Percentiles rank a stretch among this genome's conserved stretches.
Evolutionary conservation across 1,284 basidiomycete genomes (phyloP).

Genomic region (Fomitopsis schrenkii): DNA sequence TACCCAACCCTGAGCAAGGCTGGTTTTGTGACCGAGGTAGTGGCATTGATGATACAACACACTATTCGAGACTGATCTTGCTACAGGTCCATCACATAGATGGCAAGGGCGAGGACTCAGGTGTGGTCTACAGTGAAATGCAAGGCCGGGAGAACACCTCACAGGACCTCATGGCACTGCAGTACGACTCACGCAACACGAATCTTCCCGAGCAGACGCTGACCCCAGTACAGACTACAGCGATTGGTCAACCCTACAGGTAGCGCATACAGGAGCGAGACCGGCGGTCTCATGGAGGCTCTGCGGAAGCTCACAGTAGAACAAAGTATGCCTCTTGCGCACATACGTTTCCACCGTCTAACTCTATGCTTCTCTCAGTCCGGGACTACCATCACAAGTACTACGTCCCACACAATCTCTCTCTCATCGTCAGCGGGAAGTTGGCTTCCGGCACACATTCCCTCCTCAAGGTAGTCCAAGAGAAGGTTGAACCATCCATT

Average conservation of each 20-base stretch:
- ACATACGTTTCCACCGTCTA: background rate
- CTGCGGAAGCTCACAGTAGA: constrained; percentile 85
- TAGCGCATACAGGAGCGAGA: constrained; percentile 95
- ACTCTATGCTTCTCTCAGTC: constrained; percentile 45
- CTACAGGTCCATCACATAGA: constrained; percentile 88
- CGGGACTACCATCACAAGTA: constrained; percentile 87
- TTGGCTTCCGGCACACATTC: constrained; percentile 67
- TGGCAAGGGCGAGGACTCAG: constrained; percentile 86
- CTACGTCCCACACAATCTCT: constrained; percentile 94
- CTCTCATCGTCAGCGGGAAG: constrained; percentile 79
- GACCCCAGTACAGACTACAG: constrained; percentile 55
- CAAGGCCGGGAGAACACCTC: constrained; percentile 95
- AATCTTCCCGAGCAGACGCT: constrained; percentile 2
- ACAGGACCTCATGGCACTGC: constrained; percentile 85
- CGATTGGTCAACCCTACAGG: constrained; percentile 75
- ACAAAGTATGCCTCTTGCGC: constrained; percentile 58
- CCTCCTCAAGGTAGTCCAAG: constrained; percentile 74
- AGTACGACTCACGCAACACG: constrained; percentile 38
- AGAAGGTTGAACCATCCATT: constrained; percentile 79
- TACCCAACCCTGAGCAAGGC: constrained; percentile 93
- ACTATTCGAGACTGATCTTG: constrained; percentile 10
- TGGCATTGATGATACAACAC: constrained; percentile 6
- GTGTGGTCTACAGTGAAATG: constrained; percentile 98
- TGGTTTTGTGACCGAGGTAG: constrained; percentile 89
- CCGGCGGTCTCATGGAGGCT: constrained; percentile 93